phyloP scores from a whole-genome alignment of 1,284 basidiomycete genomes.

The Ustilago curta region DNA sequence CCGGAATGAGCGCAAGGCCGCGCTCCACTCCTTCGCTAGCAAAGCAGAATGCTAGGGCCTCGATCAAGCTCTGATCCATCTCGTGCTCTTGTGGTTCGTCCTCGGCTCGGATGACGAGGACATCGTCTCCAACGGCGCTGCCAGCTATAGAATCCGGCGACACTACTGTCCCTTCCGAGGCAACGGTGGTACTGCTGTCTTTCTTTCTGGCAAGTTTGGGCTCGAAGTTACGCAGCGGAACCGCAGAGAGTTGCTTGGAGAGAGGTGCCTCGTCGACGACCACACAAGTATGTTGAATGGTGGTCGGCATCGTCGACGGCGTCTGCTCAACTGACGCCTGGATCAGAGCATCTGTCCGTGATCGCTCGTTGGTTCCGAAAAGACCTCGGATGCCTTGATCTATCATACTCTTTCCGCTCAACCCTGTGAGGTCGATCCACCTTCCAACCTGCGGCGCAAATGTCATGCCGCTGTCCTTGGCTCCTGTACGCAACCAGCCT shows the following conservation, averaged over 20 bases:
- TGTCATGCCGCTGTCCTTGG: slow-evolving; percentile 38
- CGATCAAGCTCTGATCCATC: slow-evolving; percentile 56
- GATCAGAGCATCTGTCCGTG: slow-evolving; percentile 34
- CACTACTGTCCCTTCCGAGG: neutral
- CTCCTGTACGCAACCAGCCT: slow-evolving; percentile 65
- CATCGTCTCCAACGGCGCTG: slow-evolving; percentile 6
- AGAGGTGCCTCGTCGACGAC: slow-evolving; percentile 58
- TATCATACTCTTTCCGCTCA: slow-evolving; percentile 52
- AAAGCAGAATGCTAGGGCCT: slow-evolving; percentile 60
- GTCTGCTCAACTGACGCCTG: slow-evolving; percentile 26
- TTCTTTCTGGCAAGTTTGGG: slow-evolving; percentile 35
- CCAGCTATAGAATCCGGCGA: neutral
- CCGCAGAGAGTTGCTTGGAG: slow-evolving; percentile 22
- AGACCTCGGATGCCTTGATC: slow-evolving; percentile 47
- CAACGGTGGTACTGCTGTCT: neutral
- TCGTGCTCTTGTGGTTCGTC: slow-evolving; percentile 45
- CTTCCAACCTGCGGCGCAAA: slow-evolving; percentile 53
- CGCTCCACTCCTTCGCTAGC: slow-evolving; percentile 54
- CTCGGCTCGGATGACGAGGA: slow-evolving; percentile 20
- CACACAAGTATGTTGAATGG: slow-evolving; percentile 62
- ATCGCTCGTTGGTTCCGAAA: slow-evolving; percentile 34
- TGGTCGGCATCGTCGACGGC: slow-evolving; percentile 45
- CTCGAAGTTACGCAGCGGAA: slow-evolving; percentile 47
- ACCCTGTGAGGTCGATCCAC: slow-evolving; percentile 66
- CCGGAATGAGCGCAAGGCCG: slow-evolving; percentile 62